Evolutionary conservation across 164 flowering plant species (phyloP), one percentile per base, ranked within the genome.

Genomic region (Vitis amurensis): DNA sequence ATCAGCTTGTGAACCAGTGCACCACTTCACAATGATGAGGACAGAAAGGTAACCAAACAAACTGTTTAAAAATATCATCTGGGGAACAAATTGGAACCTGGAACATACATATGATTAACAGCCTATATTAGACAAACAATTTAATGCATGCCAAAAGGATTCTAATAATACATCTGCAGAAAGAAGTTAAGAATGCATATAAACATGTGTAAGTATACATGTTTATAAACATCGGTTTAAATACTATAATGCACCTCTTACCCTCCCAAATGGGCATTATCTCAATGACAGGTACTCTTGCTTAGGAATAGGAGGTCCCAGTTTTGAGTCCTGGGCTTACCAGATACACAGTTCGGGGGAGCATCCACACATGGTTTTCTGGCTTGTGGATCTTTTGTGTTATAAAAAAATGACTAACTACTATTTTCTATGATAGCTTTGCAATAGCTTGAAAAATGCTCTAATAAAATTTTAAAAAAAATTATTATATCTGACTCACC

Each of bases 41-140:
- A 88, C 69, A 44, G 99, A 95, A 52, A 95, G 92, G 77, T 93
- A 95, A 52, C 99, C 99, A 83, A 95, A 95, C 59, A 95, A 76
- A 68, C 93, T 81, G 82, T 95, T 95, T 48, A 95, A 69, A 73
- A 95, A 95, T 76, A 95, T 91, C 69, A 95, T 76, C 83, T 95
- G 97, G 23, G 99, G 99, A 67, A 95, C 59, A 83, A 91, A 93
- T 62, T 93, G 98, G 79, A 68, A 93, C 99, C 99, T 95, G 90
- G n/a, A 82, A 50, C 27, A 23, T 1, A 73, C 55, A 55, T 51
- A 73, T 11, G 53, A 61, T 66, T 2, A 60, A 55, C n/a, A 9
- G 7, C 13, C 13, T 3, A 29, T 51, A 30, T 31, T 48, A 66
- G 50, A 63, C 12, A 49, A 63, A 50, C 55, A 61, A 37, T 61